Percentiles rank a stretch among this genome's conserved stretches.
These are phyloP conservation scores for Fusarium tjaetaba DNA, from an alignment of 2,329 filamentous ascomycete species.

Conservation along the genomic window DNA sequence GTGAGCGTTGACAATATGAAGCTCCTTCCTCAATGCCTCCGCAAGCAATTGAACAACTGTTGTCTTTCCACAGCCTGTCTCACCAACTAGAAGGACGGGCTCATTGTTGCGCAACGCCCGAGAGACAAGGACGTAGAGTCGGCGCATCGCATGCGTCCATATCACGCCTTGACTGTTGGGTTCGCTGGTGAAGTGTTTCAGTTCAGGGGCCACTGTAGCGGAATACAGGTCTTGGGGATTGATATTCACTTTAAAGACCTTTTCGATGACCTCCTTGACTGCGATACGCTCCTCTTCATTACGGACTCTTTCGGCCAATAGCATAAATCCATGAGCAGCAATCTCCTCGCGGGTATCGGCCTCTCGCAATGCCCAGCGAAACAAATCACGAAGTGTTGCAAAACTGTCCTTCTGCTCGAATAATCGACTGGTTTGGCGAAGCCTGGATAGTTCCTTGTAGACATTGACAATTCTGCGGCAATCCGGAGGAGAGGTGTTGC, in stretches of 20 bases:
- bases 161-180: slow-evolving; percentile 74
- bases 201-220: slow-evolving; percentile 63
- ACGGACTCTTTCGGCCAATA: slow-evolving; percentile 93
- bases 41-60: slow-evolving; percentile 94
- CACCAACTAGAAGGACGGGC: slow-evolving; percentile 91
- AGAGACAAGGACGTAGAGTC: slow-evolving; percentile 89
- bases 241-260: slow-evolving; percentile 86
- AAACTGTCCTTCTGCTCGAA: slow-evolving; percentile 99
- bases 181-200: slow-evolving; percentile 58
- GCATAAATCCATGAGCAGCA: slow-evolving; percentile 93
- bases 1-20: slow-evolving; percentile 95
- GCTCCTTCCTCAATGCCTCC: slow-evolving; percentile 76
- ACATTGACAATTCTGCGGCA: slow-evolving; percentile 91
- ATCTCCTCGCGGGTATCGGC: slow-evolving; percentile 89
- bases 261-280: slow-evolving; percentile 89
- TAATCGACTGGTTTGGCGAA: slow-evolving; percentile 88
- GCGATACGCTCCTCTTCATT: slow-evolving; percentile 85
- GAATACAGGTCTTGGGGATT: slow-evolving; percentile 80
- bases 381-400: slow-evolving; percentile 93
- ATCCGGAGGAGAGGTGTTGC: slow-evolving; percentile 88
- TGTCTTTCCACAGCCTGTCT: slow-evolving; percentile 98
- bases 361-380: slow-evolving; percentile 89
- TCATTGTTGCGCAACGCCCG: slow-evolving; percentile 90
- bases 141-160: slow-evolving; percentile 95
- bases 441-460: slow-evolving; percentile 89